These are phyloP conservation scores for Hibiscus mutabilis DNA, from an alignment of 345 rosid species.

Conservation along the genomic window DNA sequence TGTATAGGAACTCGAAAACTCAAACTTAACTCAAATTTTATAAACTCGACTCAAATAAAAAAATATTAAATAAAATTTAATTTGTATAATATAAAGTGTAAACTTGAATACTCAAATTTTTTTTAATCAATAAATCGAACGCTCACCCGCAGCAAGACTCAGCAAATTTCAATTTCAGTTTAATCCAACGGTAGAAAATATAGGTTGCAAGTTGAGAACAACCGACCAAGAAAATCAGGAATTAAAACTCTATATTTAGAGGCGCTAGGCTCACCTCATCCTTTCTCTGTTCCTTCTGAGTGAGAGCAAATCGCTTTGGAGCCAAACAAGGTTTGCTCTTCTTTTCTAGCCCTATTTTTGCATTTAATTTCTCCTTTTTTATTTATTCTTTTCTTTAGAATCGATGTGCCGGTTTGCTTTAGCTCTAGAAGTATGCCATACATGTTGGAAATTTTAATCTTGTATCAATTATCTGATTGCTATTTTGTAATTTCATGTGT, in stretches of 20 bases:
- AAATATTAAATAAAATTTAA: too few relatives aligned
- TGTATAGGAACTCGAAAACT: too few relatives aligned
- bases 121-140: too few relatives aligned
- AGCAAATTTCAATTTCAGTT: neutral
- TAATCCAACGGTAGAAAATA: neutral
- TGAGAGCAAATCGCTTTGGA: neutral
- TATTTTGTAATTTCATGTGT: neutral
- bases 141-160: too few relatives aligned
- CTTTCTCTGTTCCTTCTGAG: too few relatives aligned
- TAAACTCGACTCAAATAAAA: too few relatives aligned
- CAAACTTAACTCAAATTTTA: too few relatives aligned
- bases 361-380: neutral
- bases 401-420: neutral
- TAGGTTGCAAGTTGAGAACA: neutral
- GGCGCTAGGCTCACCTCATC: neutral
- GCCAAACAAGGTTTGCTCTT: constrained; percentile 3
- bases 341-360: neutral
- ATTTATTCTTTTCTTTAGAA: neutral
- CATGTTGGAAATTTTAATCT: neutral
- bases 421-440: neutral
- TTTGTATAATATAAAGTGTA: too few relatives aligned
- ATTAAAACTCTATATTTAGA: neutral
- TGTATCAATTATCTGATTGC: neutral
- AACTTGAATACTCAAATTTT: too few relatives aligned
- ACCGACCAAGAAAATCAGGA: neutral